These are phyloP conservation scores for Neurospora terricola DNA, from an alignment of 495 filamentous ascomycete genomes.

Conservation along the genomic window DNA sequence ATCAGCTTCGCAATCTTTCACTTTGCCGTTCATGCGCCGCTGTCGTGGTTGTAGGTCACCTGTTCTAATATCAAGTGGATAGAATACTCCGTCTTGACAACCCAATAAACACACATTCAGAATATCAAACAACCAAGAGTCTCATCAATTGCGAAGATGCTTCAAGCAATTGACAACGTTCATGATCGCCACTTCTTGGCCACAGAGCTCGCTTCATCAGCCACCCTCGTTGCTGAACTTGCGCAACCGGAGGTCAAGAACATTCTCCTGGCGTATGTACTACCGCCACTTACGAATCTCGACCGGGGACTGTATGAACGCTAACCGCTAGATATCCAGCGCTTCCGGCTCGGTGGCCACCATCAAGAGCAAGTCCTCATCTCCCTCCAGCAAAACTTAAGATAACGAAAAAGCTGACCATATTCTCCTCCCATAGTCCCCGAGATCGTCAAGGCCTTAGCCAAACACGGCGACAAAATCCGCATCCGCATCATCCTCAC, in stretches of 20 bases:
- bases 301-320: not conserved
- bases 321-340: slow-evolving; percentile 4
- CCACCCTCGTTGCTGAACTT: not conserved
- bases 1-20: not conserved
- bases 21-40: not conserved
- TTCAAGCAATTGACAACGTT: not conserved
- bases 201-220: not conserved
- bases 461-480: slow-evolving; percentile 41
- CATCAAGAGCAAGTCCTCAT: slow-evolving; percentile 50
- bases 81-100: not conserved
- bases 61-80: not conserved
- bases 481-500: slow-evolving; percentile 76
- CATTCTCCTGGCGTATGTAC: not conserved
- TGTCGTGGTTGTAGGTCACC: not conserved
- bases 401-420: not conserved
- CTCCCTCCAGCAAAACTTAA: not conserved
- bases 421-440: slow-evolving; percentile 37
- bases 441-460: slow-evolving; percentile 53
- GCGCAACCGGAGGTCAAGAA: not conserved
- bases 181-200: not conserved
- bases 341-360: slow-evolving; percentile 58
- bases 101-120: not conserved
- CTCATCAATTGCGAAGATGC: not conserved
- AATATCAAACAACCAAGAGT: not conserved
- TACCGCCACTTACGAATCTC: not conserved